Evolutionary conservation across 2,329 filamentous ascomycete species (phyloP).

Genomic region (Biscogniauxia mediterranea): DNA sequence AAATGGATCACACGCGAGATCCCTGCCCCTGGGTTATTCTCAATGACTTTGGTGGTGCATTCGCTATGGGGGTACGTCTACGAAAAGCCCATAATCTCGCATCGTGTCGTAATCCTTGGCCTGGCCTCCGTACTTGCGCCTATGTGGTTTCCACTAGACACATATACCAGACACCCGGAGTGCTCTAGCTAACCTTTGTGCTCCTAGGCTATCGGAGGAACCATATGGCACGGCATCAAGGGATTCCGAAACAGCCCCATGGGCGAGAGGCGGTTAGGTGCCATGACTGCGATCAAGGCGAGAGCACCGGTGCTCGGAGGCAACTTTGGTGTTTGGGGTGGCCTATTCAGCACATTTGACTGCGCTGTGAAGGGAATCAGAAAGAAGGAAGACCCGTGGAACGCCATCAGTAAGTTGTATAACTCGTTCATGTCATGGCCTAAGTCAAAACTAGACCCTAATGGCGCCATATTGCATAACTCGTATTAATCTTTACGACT

Average conservation of each 20-base stretch:
- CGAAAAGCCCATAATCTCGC: neutral
- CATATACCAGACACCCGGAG: neutral
- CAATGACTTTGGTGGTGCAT: slow-evolving; percentile 96
- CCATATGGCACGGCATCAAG: slow-evolving; percentile 51
- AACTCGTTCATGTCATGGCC: neutral
- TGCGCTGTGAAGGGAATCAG: slow-evolving; percentile 92
- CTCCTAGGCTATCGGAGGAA: slow-evolving; percentile 30
- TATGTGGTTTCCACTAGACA: neutral
- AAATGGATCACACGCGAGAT: slow-evolving; percentile 93
- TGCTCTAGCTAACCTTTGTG: no score
- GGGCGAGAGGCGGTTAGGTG: slow-evolving; percentile 92
- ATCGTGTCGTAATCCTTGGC: no score
- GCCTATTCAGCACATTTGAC: slow-evolving; percentile 69
- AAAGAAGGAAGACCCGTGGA: slow-evolving; percentile 98
- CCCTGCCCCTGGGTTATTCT: slow-evolving; percentile 96
- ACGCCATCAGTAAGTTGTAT: slow-evolving; percentile 66
- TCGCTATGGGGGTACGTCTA: slow-evolving; percentile 87
- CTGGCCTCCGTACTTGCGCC: slow-evolving; percentile 2
- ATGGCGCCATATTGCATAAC: no score
- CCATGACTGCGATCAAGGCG: slow-evolving; percentile 95
- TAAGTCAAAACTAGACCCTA: no score
- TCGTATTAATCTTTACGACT: neutral
- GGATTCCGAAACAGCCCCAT: slow-evolving; percentile 87
- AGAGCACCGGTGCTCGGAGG: slow-evolving; percentile 93
- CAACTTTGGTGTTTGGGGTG: slow-evolving; percentile 98